A percentile compares a stretch with the other conserved stretches of the same genome.
phyloP scores from a whole-genome alignment of 106 monocot species.

The Vanilla planifolia region DNA sequence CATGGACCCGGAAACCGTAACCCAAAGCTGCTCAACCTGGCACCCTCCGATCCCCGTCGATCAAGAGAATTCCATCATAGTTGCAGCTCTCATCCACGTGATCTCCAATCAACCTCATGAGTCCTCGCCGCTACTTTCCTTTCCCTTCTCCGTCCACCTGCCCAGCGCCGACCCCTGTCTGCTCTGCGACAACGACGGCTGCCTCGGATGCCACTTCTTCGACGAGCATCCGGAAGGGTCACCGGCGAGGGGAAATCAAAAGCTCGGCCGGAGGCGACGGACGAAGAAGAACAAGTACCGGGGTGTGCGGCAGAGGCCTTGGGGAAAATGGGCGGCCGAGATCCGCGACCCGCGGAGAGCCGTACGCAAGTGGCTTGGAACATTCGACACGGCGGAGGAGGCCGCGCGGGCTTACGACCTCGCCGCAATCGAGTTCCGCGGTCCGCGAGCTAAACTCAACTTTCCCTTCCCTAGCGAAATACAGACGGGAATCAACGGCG shows the following conservation, averaged over 20 bases:
- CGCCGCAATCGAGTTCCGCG: slow-evolving; percentile 30
- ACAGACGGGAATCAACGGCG: too few species aligned
- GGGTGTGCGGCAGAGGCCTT: slow-evolving; percentile 3
- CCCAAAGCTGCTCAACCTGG: background rate
- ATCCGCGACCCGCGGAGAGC: slow-evolving; percentile 9
- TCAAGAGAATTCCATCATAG: slow-evolving; percentile 2
- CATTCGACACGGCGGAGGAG: slow-evolving; percentile 86
- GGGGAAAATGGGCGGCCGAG: slow-evolving; percentile 9
- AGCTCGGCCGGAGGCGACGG: background rate
- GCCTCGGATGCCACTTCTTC: background rate
- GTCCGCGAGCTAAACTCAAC: slow-evolving; percentile 35
- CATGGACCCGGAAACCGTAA: background rate
- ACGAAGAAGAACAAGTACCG: slow-evolving; percentile 1
- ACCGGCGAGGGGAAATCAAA: background rate
- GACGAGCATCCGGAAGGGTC: background rate
- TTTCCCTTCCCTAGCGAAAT: slow-evolving; percentile 18
- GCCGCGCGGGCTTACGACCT: slow-evolving; percentile 36
- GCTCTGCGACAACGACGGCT: background rate
- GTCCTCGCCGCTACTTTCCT: background rate
- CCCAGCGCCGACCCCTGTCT: background rate
- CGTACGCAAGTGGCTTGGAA: slow-evolving; percentile 46
- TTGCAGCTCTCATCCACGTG: background rate
- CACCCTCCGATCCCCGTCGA: background rate
- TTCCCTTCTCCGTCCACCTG: background rate
- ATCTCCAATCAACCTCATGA: background rate